Conservation (phyloP, 345 rosid genomes). For the Rubroshorea leprosula region DNA sequence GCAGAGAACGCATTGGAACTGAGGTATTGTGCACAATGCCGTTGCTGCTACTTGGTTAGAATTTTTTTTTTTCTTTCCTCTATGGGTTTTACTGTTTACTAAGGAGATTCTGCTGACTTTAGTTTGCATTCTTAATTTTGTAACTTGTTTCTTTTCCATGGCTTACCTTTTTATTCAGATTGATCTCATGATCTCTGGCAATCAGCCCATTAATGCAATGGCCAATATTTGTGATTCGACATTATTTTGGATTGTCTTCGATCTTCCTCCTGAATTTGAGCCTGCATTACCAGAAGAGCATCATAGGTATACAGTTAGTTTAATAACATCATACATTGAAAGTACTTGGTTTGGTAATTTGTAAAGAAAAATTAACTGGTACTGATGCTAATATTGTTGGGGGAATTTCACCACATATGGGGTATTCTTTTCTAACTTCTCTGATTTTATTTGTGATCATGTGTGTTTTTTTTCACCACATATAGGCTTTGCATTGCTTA, state of each 20-base stretch:
- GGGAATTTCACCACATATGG: too few relatives aligned
- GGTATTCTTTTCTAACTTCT: background rate
- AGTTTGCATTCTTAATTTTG: background rate
- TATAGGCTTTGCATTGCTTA: conserved; percentile 59
- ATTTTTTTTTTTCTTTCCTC: conserved; percentile 17
- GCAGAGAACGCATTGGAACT: conserved; percentile 87
- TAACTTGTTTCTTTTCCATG: conserved; percentile 18
- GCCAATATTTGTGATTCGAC: conserved; percentile 47
- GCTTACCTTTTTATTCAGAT: conserved; percentile 41
- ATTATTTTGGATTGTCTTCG: conserved; percentile 64
- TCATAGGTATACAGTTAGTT: conserved; percentile 37
- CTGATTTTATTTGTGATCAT: background rate
- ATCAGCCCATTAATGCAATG: conserved; percentile 72
- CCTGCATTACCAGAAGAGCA: conserved; percentile 50
- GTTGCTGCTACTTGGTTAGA: conserved; percentile 4
- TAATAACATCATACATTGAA: background rate
- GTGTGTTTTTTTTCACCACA: too few relatives aligned
- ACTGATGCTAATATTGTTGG: too few relatives aligned
- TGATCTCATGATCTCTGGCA: conserved; percentile 82
- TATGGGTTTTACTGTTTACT: background rate
- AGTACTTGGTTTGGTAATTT: background rate
- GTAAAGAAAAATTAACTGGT: background rate
- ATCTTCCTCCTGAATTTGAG: conserved; percentile 51
- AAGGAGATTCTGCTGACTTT: background rate
- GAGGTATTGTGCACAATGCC: conserved; percentile 42